These are phyloP conservation scores for Ophiocordyceps sinensis DNA, from an alignment of 2,329 filamentous ascomycete species.

Conservation along the genomic window DNA sequence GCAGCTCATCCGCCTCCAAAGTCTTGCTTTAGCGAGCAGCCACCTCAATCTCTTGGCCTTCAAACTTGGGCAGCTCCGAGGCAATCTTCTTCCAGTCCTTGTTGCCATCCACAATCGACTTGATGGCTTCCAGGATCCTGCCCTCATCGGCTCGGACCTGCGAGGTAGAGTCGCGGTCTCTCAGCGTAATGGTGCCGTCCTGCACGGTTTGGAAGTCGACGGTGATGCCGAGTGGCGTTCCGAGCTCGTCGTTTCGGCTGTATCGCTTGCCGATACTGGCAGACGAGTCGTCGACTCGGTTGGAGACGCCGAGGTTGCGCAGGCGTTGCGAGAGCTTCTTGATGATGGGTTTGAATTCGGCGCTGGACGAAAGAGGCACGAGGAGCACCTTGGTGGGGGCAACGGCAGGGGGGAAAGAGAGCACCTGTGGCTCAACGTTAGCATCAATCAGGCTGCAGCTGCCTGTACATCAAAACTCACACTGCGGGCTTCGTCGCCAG, in stretches of 20 bases:
- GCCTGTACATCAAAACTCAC: constrained; percentile 38
- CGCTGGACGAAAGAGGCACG: constrained; percentile 71
- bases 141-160: constrained; percentile 78
- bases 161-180: constrained; percentile 80
- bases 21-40: constrained; percentile 14
- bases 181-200: constrained; percentile 72
- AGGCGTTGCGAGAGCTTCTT: constrained; percentile 61
- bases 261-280: constrained; percentile 93
- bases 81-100: constrained; percentile 57
- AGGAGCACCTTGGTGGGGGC: constrained; percentile 95
- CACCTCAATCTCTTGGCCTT: constrained; percentile 53
- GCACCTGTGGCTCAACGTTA: constrained; percentile 23
- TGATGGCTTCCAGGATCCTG: constrained; percentile 63
- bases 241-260: constrained; percentile 86
- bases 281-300: constrained; percentile 76
- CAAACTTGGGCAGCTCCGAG: constrained; percentile 68
- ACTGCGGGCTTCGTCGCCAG: constrained; percentile 62
- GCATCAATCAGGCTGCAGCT: background rate
- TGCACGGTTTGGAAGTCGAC: constrained; percentile 92
- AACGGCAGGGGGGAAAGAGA: constrained; percentile 45
- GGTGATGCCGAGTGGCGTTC: constrained; percentile 85
- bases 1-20: background rate
- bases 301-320: constrained; percentile 63
- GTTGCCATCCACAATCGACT: constrained; percentile 30
- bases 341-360: constrained; percentile 66